A percentile compares a stretch with the other conserved stretches of the same genome.
Evolutionary conservation across 2,329 filamentous ascomycete species (phyloP).

Genomic region (Biscogniauxia marginata): DNA sequence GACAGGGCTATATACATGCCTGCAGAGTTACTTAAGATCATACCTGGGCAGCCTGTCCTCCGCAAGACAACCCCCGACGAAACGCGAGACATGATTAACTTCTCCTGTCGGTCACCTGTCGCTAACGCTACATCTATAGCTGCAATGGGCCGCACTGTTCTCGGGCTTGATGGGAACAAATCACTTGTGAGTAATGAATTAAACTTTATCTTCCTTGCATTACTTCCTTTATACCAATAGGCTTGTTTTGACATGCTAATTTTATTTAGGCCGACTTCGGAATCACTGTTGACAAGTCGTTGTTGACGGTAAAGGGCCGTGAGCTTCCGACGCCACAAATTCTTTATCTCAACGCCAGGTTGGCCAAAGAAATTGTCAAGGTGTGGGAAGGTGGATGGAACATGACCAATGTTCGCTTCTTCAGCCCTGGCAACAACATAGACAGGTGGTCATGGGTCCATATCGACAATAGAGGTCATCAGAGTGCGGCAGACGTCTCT

Average conservation of each 20-base stretch:
- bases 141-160: constrained; percentile 51
- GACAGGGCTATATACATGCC: constrained; percentile 63
- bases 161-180: constrained; percentile 54
- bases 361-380: constrained; percentile 31
- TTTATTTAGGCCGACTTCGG: constrained; percentile 50
- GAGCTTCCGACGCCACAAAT: constrained; percentile 62
- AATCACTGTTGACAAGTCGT: constrained; percentile 55
- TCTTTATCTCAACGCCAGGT: constrained; percentile 47
- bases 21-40: constrained; percentile 62
- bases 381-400: constrained; percentile 67
- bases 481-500: constrained; percentile 2
- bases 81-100: constrained; percentile 67
- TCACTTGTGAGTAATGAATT: constrained; percentile 41
- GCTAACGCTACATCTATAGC: constrained; percentile 68
- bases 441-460: constrained; percentile 51
- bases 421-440: constrained; percentile 46
- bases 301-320: constrained; percentile 73
- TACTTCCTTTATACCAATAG: too few relatives aligned
- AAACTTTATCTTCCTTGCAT: background rate
- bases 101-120: constrained; percentile 66
- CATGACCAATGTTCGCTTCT: constrained; percentile 57
- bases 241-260: constrained; percentile 1
- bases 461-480: constrained; percentile 24
- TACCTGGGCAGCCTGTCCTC: constrained; percentile 63
- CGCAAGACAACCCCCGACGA: constrained; percentile 59